Evolutionary conservation across 192 early-diverging fungal genomes (phyloP), one percentile per base, ranked within the genome.

Genomic region (Coemansia sp.): DNA sequence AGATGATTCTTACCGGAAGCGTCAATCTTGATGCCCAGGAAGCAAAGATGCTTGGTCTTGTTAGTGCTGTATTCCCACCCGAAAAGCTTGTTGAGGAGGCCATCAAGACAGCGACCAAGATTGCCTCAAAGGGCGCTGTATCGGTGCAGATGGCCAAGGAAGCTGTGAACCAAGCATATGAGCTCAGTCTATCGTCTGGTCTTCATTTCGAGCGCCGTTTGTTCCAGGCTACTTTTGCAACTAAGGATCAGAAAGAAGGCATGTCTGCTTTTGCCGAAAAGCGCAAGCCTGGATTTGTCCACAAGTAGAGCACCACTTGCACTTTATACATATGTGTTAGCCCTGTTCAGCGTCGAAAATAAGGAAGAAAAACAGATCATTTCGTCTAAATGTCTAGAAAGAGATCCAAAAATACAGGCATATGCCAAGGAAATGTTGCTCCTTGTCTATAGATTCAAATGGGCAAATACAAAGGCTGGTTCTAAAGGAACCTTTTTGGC

Each of bases 81-180:
- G 95, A 94, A 56, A 72, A 87, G 64, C 79, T 97, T 30, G 82
- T 99, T 7, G 92, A 92, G 33, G 93, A 95, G 67, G 85, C 92
- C 20, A 75, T 97, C 74, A 96, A 97, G 88, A 89, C 89, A 13
- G 97, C 94, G 16, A 79, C 86, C 63, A 87, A 86, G 70, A 98
- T 99, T 77, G 94, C 95, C 9, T 69, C 65, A 52, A 87, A 92
- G 88, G 91, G 92, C 34, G 87, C 91, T 40, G 93, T 94, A 29
- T 86, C 87, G 39, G 89, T 94, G 43, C 87, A 96, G 79, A 95
- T 97, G 93, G 89, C 87, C 70, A 98, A 98, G 88, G 97, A 99
- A 75, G 88, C 91, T n/a, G 87, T 98, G 26, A 95, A 99, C 84
- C 87, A 91, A 75, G 92, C 96, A 1, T 97, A 89, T 72, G 97